These are phyloP conservation scores for Paraphaeosphaeria minitans DNA, from an alignment of 2,329 filamentous ascomycete species.

Conservation along the genomic window DNA sequence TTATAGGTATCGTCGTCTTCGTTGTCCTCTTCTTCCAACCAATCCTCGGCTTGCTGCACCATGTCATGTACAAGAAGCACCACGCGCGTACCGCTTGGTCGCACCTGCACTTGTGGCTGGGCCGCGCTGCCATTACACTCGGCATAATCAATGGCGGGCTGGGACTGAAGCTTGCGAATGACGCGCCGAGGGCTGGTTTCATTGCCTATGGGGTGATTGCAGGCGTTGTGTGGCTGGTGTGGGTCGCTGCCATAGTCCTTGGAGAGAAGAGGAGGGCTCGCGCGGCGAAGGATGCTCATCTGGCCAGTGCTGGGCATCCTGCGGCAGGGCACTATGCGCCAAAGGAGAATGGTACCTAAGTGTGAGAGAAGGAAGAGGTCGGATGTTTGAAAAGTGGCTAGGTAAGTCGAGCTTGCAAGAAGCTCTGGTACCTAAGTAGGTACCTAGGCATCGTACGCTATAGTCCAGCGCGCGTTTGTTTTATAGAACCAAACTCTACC, in stretches of 20 bases:
- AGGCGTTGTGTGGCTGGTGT: conserved; percentile 50
- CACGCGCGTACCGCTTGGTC: conserved; percentile 54
- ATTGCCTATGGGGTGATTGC: conserved; percentile 59
- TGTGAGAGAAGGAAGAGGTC: neutral
- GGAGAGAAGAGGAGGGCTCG: conserved; percentile 34
- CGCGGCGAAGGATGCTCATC: conserved; percentile 21
- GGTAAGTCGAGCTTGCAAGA: neutral
- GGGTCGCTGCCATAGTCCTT: conserved; percentile 36
- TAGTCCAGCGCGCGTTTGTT: neutral
- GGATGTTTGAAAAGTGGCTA: neutral
- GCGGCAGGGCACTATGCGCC: conserved; percentile 27
- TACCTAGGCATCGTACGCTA: too few species aligned
- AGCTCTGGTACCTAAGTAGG: too few species aligned
- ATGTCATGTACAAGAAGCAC: conserved; percentile 56
- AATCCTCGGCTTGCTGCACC: conserved; percentile 58
- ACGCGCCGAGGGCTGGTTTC: conserved; percentile 35
- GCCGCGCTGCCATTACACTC: conserved; percentile 56
- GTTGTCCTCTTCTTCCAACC: conserved; percentile 61
- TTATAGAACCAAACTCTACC: neutral
- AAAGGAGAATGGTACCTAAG: conserved; percentile 12
- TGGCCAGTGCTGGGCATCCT: conserved; percentile 1
- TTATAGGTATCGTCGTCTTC: conserved; percentile 61
- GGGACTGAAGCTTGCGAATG: conserved; percentile 54
- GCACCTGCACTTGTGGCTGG: conserved; percentile 61
- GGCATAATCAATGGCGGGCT: conserved; percentile 64